These are phyloP conservation scores for Cavenderia fasciculata DNA, from an alignment of 78 protist genomes.

Conservation along the genomic window DNA sequence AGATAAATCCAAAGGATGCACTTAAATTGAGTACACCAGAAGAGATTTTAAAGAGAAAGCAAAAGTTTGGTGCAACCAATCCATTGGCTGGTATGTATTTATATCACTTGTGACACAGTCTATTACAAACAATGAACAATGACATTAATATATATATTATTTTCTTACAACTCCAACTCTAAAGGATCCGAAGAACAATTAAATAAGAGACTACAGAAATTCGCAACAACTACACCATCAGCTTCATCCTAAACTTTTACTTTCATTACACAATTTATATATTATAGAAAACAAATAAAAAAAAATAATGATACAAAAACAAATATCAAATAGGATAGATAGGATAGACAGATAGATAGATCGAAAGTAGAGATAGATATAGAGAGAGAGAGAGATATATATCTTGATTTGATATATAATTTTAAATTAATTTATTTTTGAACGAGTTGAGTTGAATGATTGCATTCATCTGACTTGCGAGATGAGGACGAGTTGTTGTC, in stretches of 20 bases:
- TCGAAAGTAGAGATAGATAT: background rate
- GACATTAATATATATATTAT: background rate
- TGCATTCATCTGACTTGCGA: no score
- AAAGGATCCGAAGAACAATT: background rate
- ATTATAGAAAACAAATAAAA: background rate
- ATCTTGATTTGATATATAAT: background rate
- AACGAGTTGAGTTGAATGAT: background rate
- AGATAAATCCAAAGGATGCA: background rate
- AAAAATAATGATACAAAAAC: background rate
- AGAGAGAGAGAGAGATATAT: background rate
- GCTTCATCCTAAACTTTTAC: background rate
- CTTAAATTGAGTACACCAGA: background rate
- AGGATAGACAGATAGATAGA: background rate
- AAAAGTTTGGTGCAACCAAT: constrained; percentile 16
- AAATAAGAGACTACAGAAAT: background rate
- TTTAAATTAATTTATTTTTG: background rate
- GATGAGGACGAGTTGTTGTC: background rate
- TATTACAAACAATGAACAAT: background rate
- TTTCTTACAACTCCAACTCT: no score
- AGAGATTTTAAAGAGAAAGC: constrained; percentile 10
- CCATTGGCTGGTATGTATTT: background rate
- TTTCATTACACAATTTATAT: no score
- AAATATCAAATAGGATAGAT: background rate
- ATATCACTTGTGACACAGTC: background rate
- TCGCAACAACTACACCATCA: background rate